Evolutionary conservation across 164 flowering plant genomes (phyloP), one percentile per base, ranked within the genome.

Genomic region (Vitis rupestris): DNA sequence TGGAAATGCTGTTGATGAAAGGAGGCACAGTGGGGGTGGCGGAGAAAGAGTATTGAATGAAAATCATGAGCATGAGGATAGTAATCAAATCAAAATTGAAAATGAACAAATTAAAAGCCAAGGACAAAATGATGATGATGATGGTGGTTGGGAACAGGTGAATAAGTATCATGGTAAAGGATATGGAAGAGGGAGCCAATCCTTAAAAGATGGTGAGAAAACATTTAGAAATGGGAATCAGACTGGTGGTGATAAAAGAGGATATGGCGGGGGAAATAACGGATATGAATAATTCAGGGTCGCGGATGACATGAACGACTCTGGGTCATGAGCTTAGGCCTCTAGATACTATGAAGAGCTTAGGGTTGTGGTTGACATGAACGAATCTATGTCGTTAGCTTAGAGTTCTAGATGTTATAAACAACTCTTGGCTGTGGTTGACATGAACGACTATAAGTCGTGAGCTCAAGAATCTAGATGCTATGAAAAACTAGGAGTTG

Each of bases 1-100:
- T n/a, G n/a, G n/a, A n/a, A n/a, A n/a, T n/a, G n/a, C n/a, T n/a
- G n/a, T n/a, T n/a, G 81, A 73, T 50, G 72, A 70, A 52, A 54
- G 55, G 16, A 15, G 55, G 27, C 76, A 67, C 8, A 75, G 72
- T 2, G 63, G 68, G 29, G 75, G 55, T 52, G 74, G 76, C 8
- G 16, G 71, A 9, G 74, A 74, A 55, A 69, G 74, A 59, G 74
- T 66, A 10, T 69, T 69, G n/a, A 47, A 59, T 23, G 81, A 72
- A 29, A 72, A 69, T 48, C 66, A 70, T 65, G 76, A 68, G 29
- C 62, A 59, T 66, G 64, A 67, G 13, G 63, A 70, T 58, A 74
- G 72, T 23, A 56, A 23, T 37, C 74, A 65, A 16, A 72, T 10
- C 56, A 9, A 30, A 47, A 73, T 59, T 37, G 65, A 63, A 31